Conservation (phyloP, 345 rosid species). For the Turnera subulata region DNA sequence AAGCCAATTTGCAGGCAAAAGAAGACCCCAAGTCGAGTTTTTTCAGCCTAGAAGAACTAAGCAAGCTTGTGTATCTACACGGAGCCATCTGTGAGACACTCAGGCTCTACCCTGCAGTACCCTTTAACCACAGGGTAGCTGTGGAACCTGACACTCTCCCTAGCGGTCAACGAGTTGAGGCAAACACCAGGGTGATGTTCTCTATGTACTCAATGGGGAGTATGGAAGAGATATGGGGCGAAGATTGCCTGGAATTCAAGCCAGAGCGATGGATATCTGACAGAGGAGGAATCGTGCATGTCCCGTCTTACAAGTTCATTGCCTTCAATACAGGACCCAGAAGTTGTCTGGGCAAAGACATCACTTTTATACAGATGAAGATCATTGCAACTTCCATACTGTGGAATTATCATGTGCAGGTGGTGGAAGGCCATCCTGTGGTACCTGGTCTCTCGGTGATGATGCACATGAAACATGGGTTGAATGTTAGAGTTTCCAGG, state of each 20-base stretch:
- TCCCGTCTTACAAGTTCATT: slow-evolving; percentile 20
- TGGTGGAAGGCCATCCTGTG: slow-evolving; percentile 7
- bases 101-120: slow-evolving; percentile 25
- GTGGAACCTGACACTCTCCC: slow-evolving; percentile 24
- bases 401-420: slow-evolving; percentile 12
- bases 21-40: not conserved
- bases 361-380: slow-evolving; percentile 19
- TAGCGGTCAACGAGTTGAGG: slow-evolving; percentile 18
- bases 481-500: slow-evolving; percentile 2
- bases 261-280: slow-evolving; percentile 32
- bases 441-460: slow-evolving; percentile 8
- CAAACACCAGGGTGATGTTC: slow-evolving; percentile 9
- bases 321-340: slow-evolving; percentile 26
- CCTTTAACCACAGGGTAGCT: slow-evolving; percentile 15
- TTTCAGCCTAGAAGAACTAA: not conserved
- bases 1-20: slow-evolving; percentile 4
- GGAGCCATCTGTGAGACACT: slow-evolving; percentile 23
- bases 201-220: slow-evolving; percentile 24
- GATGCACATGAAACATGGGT: slow-evolving; percentile 14
- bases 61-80: slow-evolving; percentile 21
- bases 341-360: slow-evolving; percentile 21
- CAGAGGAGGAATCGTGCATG: slow-evolving; percentile 8
- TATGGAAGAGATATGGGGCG: slow-evolving; percentile 21
- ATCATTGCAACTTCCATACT: slow-evolving; percentile 4
- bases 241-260: slow-evolving; percentile 34